A percentile compares a stretch with the other conserved stretches of the same genome.
These are phyloP conservation scores for Dimocarpus longan DNA, from an alignment of 345 rosid genomes.

Conservation along the genomic window DNA sequence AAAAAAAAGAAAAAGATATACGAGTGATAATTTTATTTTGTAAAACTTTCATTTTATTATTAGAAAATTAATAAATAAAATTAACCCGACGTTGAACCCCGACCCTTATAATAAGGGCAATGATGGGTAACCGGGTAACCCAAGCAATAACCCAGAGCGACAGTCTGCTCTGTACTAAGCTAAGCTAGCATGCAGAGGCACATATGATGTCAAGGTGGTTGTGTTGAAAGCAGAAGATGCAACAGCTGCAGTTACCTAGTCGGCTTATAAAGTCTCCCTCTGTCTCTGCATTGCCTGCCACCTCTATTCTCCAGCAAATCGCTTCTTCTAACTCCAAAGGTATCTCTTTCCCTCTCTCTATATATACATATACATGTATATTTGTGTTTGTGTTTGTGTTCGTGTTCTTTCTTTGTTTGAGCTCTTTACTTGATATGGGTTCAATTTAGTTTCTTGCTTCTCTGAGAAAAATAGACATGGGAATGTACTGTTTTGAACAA, in stretches of 20 bases:
- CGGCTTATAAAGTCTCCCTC: conserved; percentile 47
- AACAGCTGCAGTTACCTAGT: conserved; percentile 42
- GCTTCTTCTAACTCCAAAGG: conserved; percentile 57
- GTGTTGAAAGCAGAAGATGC: conserved; percentile 19
- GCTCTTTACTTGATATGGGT: neutral
- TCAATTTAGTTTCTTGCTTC: neutral
- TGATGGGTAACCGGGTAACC: too few species aligned
- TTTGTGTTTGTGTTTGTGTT: neutral
- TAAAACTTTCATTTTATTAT: too few species aligned
- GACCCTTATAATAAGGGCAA: too few species aligned
- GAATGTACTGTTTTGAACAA: neutral
- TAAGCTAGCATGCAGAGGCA: too few species aligned
- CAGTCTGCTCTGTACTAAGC: too few species aligned
- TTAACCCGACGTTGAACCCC: too few species aligned
- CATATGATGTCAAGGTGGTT: too few species aligned
- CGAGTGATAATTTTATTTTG: too few species aligned
- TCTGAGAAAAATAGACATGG: neutral
- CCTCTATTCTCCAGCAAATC: conserved; percentile 39
- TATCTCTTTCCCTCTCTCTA: conserved; percentile 12
- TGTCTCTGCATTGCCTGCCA: conserved; percentile 35
- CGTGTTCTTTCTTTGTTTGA: neutral
- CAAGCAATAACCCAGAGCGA: too few species aligned
- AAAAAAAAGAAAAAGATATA: too few species aligned
- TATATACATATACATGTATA: neutral
- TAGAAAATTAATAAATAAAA: too few species aligned